Conservation (phyloP, 495 filamentous ascomycete species). For the Hypoxylon rickii region DNA sequence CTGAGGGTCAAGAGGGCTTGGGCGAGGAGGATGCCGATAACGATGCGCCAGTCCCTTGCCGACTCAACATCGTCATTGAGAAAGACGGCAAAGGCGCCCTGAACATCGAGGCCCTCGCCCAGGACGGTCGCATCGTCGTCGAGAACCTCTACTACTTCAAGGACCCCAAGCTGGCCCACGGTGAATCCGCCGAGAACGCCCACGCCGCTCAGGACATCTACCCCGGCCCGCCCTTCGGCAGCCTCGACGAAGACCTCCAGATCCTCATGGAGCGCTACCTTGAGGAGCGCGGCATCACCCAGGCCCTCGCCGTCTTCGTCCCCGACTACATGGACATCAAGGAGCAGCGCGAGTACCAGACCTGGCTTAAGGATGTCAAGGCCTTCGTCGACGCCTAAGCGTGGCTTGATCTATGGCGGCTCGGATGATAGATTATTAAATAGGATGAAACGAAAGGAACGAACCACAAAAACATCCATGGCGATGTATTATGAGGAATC, state of each 20-base stretch:
- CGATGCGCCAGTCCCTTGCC: slow-evolving; percentile 73
- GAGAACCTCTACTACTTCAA: slow-evolving; percentile 90
- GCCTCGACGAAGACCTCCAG: slow-evolving; percentile 95
- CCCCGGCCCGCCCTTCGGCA: slow-evolving; percentile 89
- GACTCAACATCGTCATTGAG: slow-evolving; percentile 85
- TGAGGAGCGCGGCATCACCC: slow-evolving; percentile 90
- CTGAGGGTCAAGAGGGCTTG: slow-evolving; percentile 51
- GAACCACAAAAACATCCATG: not conserved
- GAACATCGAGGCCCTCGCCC: slow-evolving; percentile 81
- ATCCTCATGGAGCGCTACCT: slow-evolving; percentile 89
- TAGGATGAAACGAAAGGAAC: not conserved
- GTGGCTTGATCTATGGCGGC: not conserved
- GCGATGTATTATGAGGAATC: slow-evolving; percentile 25
- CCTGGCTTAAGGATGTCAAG: slow-evolving; percentile 87
- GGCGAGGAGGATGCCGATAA: slow-evolving; percentile 49
- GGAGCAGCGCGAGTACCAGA: slow-evolving; percentile 97
- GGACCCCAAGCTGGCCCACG: slow-evolving; percentile 69
- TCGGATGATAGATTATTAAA: too few species aligned
- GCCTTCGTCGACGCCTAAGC: slow-evolving; percentile 70
- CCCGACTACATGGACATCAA: slow-evolving; percentile 98
- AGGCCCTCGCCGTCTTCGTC: slow-evolving; percentile 83
- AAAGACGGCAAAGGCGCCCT: slow-evolving; percentile 80
- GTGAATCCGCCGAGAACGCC: slow-evolving; percentile 48
- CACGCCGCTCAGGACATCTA: slow-evolving; percentile 72
- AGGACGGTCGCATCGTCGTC: slow-evolving; percentile 85